Evolutionary conservation across 2,329 filamentous ascomycete species (phyloP), one percentile per base, ranked within the genome.

Genomic region (Tetracladium maxilliforme): DNA sequence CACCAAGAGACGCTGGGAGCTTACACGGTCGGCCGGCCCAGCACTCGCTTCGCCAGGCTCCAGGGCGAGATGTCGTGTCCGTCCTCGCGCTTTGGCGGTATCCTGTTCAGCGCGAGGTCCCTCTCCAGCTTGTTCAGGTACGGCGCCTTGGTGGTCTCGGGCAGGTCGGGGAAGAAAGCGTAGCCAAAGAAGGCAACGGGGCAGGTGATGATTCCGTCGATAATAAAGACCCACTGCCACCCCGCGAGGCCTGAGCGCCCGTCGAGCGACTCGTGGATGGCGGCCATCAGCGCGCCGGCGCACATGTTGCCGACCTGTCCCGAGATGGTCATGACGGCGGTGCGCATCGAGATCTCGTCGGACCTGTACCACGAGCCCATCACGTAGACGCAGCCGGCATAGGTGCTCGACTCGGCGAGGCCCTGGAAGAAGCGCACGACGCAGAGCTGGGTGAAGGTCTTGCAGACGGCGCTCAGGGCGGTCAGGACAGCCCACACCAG

Each of bases 291-390:
- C 40, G 70, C 66, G 4, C 67, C 68, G 7, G 58, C 57, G 24
- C 71, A 63, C 54, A 70, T 61, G 1, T 60, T 65, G 0, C 67
- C 68, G 0, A 64, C 61, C 4, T 68, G 48, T 1, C 64, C 64
- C 3, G 58, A 62, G 4, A 61, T 56, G 1, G 62, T 68, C 40
- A 70, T 70, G 21, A 71, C 58, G 8, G 64, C 66, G 11, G 56
- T 63, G 4, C 68, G 54, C 43, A 70, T 72, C 7, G 64, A 68
- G 0, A 73, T 58, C 41, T 70, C 66, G 13, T 52, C 49, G 26
- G 61, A 56, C 1, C 60, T 70, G 37, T 71, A 72, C 68, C 68
- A 72, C 0, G 58, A 61, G 3, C 66, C 65, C 2, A 71, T 50
- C 24, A 71, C 58, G 33, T 61, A 70, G 32, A 69, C 63, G 1